These are phyloP conservation scores for Poa pratensis DNA, from an alignment of 176 grass and related monocot species.

Conservation along the genomic window DNA sequence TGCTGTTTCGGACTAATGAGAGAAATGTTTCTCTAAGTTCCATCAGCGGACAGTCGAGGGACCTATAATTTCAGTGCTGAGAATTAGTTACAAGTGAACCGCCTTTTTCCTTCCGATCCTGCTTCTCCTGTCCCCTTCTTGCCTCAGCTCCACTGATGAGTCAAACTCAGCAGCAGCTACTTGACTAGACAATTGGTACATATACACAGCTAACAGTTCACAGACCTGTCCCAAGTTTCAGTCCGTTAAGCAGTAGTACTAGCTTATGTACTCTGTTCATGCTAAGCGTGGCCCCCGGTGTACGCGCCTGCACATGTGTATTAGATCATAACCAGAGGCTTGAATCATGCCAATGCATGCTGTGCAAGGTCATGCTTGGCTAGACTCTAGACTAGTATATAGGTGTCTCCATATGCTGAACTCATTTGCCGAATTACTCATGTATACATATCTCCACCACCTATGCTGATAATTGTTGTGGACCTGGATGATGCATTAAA, in stretches of 20 bases:
- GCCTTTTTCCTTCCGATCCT: background rate
- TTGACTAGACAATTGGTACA: background rate
- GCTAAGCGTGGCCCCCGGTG: constrained; percentile 40
- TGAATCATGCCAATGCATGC: constrained; percentile 45
- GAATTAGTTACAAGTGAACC: constrained; percentile 34
- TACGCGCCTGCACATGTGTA: constrained; percentile 24
- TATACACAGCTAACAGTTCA: background rate
- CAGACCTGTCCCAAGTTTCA: background rate
- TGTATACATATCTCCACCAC: background rate
- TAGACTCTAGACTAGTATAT: background rate
- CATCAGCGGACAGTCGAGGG: background rate
- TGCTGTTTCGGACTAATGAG: background rate
- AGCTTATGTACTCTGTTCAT: background rate
- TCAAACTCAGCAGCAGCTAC: constrained; percentile 25
- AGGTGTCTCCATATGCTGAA: background rate
- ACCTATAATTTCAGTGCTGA: constrained; percentile 33
- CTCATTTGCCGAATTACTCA: constrained; percentile 8
- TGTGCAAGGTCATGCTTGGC: background rate
- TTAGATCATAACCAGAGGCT: constrained; percentile 31
- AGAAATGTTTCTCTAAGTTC: background rate
- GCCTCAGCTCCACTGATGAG: constrained; percentile 9
- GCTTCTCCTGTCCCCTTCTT: constrained; percentile 22
- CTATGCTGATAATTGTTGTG: background rate
- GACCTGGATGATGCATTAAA: background rate
- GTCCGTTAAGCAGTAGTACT: background rate